phyloP scores from a whole-genome alignment of 2,329 filamentous ascomycete species.

The Pseudogymnoascus sp. region DNA sequence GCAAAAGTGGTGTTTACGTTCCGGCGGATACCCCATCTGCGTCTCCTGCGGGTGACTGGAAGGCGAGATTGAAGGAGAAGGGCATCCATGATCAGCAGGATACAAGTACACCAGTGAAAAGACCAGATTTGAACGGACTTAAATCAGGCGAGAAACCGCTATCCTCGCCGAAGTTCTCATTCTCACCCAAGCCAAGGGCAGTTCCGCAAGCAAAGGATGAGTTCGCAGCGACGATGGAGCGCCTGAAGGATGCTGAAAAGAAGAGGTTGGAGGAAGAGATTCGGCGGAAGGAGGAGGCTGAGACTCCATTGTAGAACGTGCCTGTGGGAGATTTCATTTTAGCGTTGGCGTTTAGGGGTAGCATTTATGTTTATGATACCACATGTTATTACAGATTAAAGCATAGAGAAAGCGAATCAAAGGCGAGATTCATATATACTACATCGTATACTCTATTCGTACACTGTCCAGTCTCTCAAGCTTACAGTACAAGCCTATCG shows the following conservation, averaged over 20 bases:
- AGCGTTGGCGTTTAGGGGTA: background rate
- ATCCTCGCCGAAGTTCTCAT: conserved; percentile 28
- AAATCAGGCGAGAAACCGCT: conserved; percentile 35
- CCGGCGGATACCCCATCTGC: conserved; percentile 20
- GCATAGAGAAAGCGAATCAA: background rate
- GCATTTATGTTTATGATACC: conserved; percentile 1
- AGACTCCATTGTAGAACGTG: conserved; percentile 29
- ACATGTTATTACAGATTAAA: background rate
- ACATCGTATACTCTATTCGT: background rate
- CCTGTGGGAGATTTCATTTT: background rate
- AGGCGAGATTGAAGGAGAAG: conserved; percentile 12
- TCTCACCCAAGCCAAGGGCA: conserved; percentile 23
- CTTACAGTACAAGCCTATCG: background rate
- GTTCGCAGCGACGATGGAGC: conserved; percentile 42
- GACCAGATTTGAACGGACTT: conserved; percentile 29
- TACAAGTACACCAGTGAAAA: conserved; percentile 26
- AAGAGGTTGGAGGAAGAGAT: conserved; percentile 45
- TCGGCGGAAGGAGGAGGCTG: conserved; percentile 36
- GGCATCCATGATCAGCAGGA: conserved; percentile 15
- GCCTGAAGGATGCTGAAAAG: conserved; percentile 48
- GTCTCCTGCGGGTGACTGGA: conserved; percentile 7
- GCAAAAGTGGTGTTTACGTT: conserved; percentile 29
- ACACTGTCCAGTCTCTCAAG: background rate
- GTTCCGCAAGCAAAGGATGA: conserved; percentile 21
- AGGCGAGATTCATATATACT: conserved; percentile 1